Evolutionary conservation across 768 basidiomycete species (phyloP).

Genomic region (Leucocoprinus sp.): DNA sequence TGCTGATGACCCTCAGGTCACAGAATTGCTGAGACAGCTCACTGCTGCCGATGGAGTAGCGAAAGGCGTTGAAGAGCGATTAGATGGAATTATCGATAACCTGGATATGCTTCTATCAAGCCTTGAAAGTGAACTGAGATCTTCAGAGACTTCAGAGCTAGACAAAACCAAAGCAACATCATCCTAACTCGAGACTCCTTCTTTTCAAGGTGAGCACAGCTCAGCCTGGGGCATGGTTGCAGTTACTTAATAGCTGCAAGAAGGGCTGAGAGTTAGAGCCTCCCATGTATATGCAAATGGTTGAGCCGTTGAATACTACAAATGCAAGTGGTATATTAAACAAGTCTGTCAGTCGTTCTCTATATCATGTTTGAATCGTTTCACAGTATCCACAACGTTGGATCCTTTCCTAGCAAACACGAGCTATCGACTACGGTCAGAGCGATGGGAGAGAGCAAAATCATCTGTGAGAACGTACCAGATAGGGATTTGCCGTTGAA

Average conservation of each 20-base stretch:
- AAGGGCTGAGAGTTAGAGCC: background rate
- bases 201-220: background rate
- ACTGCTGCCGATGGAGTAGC: slow-evolving; percentile 55
- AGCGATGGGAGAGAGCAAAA: background rate
- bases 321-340: slow-evolving; percentile 9
- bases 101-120: slow-evolving; percentile 45
- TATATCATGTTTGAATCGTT: slow-evolving; percentile 41
- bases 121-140: slow-evolving; percentile 24
- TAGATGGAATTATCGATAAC: slow-evolving; percentile 53
- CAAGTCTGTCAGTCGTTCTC: slow-evolving; percentile 11
- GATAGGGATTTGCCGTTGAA: slow-evolving; percentile 82
- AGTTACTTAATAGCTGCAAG: background rate
- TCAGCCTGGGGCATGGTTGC: no score
- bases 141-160: background rate
- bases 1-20: slow-evolving; percentile 32
- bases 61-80: slow-evolving; percentile 47
- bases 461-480: slow-evolving; percentile 39
- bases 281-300: background rate
- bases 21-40: slow-evolving; percentile 45
- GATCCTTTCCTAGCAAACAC: slow-evolving; percentile 78
- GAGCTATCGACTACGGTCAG: slow-evolving; percentile 37
- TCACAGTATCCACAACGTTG: slow-evolving; percentile 75
- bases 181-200: background rate
- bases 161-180: background rate
- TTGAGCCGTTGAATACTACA: slow-evolving; percentile 3